Percentiles rank a stretch among this genome's conserved stretches.
These are phyloP conservation scores for Microbotryum silenes-acaulis DNA, from an alignment of 1,284 basidiomycete species.

Conservation along the genomic window DNA sequence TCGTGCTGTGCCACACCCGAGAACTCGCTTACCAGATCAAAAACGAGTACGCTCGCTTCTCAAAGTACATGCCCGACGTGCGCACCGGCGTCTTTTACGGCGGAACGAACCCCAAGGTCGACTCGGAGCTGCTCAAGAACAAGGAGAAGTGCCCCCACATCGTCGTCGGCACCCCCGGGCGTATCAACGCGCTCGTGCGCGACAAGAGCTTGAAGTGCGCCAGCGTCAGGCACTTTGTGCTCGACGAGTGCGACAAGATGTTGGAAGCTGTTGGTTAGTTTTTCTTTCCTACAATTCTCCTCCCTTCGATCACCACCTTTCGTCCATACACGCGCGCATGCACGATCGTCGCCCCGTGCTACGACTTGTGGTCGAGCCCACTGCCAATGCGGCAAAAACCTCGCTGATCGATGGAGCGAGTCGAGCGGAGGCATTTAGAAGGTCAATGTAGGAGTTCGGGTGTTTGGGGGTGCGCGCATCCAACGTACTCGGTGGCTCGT, in stretches of 20 bases:
- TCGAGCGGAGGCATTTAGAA: no score
- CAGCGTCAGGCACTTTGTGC: slow-evolving; percentile 96
- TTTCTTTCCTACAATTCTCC: slow-evolving; percentile 4
- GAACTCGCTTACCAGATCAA: slow-evolving; percentile 99
- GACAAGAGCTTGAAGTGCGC: slow-evolving; percentile 89
- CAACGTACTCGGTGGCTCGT: no score
- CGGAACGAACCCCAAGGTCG: slow-evolving; percentile 88
- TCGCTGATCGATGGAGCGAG: no score
- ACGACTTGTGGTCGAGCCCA: neutral
- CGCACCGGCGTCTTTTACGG: slow-evolving; percentile 97
- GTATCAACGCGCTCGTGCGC: slow-evolving; percentile 81
- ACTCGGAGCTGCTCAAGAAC: slow-evolving; percentile 88
- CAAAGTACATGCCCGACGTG: slow-evolving; percentile 99
- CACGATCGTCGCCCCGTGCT: no score
- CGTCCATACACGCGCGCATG: neutral
- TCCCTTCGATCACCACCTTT: neutral
- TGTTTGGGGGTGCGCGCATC: no score
- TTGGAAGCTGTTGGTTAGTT: slow-evolving; percentile 99
- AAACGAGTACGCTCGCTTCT: slow-evolving; percentile 98
- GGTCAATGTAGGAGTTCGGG: no score
- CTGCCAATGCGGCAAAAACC: no score
- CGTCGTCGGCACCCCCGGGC: slow-evolving; percentile 94
- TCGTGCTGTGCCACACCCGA: slow-evolving; percentile 97
- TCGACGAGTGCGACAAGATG: slow-evolving; percentile 99
- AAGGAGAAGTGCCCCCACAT: slow-evolving; percentile 98